These are phyloP conservation scores for Hortiboletus rubellus DNA, from an alignment of 1,284 basidiomycete species.

Conservation along the genomic window DNA sequence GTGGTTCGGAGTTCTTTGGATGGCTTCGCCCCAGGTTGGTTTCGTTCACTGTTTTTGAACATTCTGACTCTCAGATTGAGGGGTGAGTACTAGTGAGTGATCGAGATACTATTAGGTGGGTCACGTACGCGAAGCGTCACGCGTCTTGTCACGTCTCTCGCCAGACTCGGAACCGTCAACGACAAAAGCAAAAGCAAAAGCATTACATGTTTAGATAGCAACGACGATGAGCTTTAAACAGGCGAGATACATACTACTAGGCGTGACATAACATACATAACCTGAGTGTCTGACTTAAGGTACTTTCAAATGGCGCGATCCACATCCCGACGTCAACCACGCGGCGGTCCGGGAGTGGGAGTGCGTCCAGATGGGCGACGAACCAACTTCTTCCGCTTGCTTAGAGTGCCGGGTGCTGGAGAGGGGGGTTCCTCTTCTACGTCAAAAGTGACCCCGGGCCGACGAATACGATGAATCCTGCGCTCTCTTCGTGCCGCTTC, in stretches of 20 bases:
- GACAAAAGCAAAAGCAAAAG: background rate
- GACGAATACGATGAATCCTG: constrained; percentile 49
- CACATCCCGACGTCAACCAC: constrained; percentile 11
- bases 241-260: constrained; percentile 31
- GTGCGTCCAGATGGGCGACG: constrained; percentile 33
- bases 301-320: constrained; percentile 20
- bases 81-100: background rate
- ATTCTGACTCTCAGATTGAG: constrained; percentile 6
- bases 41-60: constrained; percentile 21
- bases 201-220: constrained; percentile 22
- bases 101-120: background rate
- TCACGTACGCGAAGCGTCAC: constrained; percentile 33
- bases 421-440: constrained; percentile 52
- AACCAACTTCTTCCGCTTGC: constrained; percentile 30
- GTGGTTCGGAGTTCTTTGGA: background rate
- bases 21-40: background rate
- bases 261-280: constrained; percentile 35
- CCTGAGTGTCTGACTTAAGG: constrained; percentile 20
- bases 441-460: constrained; percentile 73
- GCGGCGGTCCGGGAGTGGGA: constrained; percentile 27
- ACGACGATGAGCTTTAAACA: constrained; percentile 7
- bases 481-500: constrained; percentile 42
- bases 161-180: background rate
- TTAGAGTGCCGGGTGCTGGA: constrained; percentile 26
- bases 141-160: constrained; percentile 22